phyloP scores from a whole-genome alignment of 371 early-diverging fungal genomes.

The Smittium culicis region DNA sequence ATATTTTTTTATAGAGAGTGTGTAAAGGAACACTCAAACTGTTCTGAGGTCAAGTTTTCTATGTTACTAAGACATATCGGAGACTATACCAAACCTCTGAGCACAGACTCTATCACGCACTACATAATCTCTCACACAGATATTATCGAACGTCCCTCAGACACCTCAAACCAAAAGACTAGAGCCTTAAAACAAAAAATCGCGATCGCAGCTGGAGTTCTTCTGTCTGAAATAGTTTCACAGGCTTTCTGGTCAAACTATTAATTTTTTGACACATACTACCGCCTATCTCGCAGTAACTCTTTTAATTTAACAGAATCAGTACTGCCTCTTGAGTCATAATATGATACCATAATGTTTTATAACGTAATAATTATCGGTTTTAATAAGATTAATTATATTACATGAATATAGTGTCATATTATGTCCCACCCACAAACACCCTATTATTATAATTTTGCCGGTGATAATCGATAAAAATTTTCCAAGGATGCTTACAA shows the following conservation, averaged over 20 bases:
- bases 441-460: too few relatives aligned
- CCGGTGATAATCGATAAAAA: too few relatives aligned
- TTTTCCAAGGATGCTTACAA: background rate
- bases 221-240: background rate
- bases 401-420: background rate
- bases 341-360: background rate
- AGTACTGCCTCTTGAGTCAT: background rate
- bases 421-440: background rate
- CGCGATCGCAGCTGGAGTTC: background rate
- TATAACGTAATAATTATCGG: background rate
- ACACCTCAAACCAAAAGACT: background rate
- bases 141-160: background rate
- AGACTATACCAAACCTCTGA: background rate
- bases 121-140: background rate
- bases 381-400: background rate
- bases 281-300: background rate
- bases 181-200: background rate
- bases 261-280: background rate
- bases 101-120: background rate
- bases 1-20: background rate
- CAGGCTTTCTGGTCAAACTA: background rate
- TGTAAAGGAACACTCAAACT: background rate
- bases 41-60: background rate
- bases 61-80: background rate
- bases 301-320: background rate